These are phyloP conservation scores for Mesembryanthemum crystallinum DNA, from an alignment of 148 eudicot genomes.

Conservation along the genomic window DNA sequence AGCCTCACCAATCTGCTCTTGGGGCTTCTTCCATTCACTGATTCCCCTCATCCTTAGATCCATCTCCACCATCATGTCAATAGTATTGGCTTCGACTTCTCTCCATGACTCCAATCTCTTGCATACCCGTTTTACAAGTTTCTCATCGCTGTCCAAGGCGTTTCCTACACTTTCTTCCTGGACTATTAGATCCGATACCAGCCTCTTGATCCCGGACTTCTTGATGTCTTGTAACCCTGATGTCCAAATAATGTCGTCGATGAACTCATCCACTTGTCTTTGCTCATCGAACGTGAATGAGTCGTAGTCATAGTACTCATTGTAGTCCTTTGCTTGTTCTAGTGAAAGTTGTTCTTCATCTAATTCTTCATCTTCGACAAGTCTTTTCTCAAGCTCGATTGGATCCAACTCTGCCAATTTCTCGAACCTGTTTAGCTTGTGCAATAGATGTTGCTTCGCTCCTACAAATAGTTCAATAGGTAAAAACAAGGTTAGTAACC, in stretches of 20 bases:
- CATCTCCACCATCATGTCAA: slow-evolving; percentile 80
- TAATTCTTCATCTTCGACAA: slow-evolving; percentile 48
- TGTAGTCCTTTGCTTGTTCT: slow-evolving; percentile 19
- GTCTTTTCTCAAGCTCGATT: slow-evolving; percentile 64
- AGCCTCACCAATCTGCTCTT: slow-evolving; percentile 34
- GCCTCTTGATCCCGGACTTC: slow-evolving; percentile 48
- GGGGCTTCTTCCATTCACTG: slow-evolving; percentile 47
- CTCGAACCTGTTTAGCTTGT: slow-evolving; percentile 73
- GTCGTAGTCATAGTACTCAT: slow-evolving; percentile 25
- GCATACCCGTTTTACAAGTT: slow-evolving; percentile 39
- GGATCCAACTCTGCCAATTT: slow-evolving; percentile 74
- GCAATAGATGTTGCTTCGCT: slow-evolving; percentile 58
- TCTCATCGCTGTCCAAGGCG: slow-evolving; percentile 19
- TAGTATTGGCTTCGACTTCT: slow-evolving; percentile 63
- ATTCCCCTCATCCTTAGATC: slow-evolving; percentile 45
- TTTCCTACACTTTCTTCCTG: slow-evolving; percentile 46
- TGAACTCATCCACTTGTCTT: slow-evolving; percentile 19
- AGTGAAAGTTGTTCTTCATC: slow-evolving; percentile 19
- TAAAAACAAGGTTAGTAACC: not conserved
- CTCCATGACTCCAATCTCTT: slow-evolving; percentile 66
- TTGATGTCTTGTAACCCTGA: slow-evolving; percentile 25
- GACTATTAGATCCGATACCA: slow-evolving; percentile 51
- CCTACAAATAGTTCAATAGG: slow-evolving; percentile 33
- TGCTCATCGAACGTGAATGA: slow-evolving; percentile 9
- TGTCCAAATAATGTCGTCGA: slow-evolving; percentile 28